phyloP scores from a whole-genome alignment of 139 green algal species.

The Haematococcus sp. region DNA sequence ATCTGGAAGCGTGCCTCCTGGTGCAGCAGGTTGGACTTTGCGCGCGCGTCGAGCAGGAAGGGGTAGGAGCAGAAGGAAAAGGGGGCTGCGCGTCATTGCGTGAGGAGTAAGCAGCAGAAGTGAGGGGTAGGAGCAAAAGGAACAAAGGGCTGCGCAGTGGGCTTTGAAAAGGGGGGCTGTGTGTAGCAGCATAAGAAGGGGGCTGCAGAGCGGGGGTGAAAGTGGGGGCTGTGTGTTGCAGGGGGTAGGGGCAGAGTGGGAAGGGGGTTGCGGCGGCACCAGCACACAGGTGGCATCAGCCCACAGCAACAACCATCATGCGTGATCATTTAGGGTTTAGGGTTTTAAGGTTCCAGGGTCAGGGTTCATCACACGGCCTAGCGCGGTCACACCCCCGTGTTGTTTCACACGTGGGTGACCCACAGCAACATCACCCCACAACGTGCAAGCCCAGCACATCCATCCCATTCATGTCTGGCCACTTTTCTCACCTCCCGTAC shows the following conservation, averaged over 20 bases:
- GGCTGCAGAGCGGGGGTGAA: background rate
- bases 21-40: constrained; percentile 88
- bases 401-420: too few species aligned
- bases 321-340: background rate
- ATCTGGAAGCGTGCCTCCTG: constrained; percentile 73
- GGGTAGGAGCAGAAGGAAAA: constrained; percentile 61
- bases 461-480: too few species aligned
- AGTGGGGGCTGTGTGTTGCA: background rate
- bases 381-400: too few species aligned
- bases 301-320: constrained; percentile 10
- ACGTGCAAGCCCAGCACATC: too few species aligned
- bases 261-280: background rate
- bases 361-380: too few species aligned
- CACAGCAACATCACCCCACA: too few species aligned
- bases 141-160: background rate
- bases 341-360: too few species aligned
- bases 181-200: background rate
- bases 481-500: background rate
- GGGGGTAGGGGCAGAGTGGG: background rate
- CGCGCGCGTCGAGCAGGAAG: constrained; percentile 85
- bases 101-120: background rate
- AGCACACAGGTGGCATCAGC: background rate
- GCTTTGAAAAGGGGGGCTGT: constrained; percentile 4
- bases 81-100: background rate
- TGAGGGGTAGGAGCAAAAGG: too few species aligned